A percentile compares a stretch with the other conserved stretches of the same genome.
Evolutionary conservation across 768 basidiomycete genomes (phyloP).

Genomic region (Lentinula boryana): DNA sequence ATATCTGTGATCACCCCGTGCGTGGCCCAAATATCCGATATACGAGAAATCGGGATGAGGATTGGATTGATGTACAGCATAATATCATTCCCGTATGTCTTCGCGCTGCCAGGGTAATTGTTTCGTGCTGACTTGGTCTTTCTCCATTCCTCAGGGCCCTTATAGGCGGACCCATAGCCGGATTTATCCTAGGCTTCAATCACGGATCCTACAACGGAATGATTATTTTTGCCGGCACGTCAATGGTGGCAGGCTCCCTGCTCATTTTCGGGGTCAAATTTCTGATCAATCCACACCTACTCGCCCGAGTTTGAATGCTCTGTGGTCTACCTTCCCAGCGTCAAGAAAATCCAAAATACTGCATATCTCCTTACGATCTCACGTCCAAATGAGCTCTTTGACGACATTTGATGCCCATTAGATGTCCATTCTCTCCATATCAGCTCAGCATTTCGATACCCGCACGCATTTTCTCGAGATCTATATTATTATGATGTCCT

Average conservation of each 20-base stretch:
- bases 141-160: conserved; percentile 37
- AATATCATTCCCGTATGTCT: conserved; percentile 65
- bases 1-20: conserved; percentile 64
- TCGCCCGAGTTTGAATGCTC: conserved; percentile 35
- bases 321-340: not conserved
- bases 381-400: not conserved
- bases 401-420: not conserved
- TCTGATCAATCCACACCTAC: conserved; percentile 33
- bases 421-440: no score
- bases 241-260: conserved; percentile 52
- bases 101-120: not conserved
- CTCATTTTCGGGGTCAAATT: conserved; percentile 48
- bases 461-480: no score
- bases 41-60: conserved; percentile 51
- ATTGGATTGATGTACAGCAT: conserved; percentile 62
- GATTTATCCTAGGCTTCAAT: conserved; percentile 41
- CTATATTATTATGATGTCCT: not conserved
- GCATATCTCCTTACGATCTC: not conserved
- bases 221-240: conserved; percentile 55
- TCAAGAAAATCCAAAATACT: not conserved
- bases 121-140: not conserved
- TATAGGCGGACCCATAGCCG: conserved; percentile 59
- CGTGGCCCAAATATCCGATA: conserved; percentile 59
- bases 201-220: conserved; percentile 44
- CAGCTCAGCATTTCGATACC: no score